Base-by-base conservation (phyloP, 108 stramenopile genomes). In the Nitzschia sp. region DNA sequence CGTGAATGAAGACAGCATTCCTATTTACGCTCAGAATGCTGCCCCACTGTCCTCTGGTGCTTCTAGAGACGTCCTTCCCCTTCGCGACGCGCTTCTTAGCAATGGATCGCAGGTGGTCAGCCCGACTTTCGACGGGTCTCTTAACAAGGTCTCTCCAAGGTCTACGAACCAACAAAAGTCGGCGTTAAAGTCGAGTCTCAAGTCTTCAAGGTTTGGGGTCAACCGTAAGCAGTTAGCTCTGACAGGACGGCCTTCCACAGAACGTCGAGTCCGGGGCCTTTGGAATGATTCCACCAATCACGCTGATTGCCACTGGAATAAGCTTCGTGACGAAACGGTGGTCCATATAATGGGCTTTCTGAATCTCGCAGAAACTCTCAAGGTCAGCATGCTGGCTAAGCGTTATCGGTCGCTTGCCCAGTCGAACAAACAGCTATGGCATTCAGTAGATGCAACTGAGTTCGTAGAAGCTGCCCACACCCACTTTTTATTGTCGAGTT, bases 271-370 rank as follows among this genome's bases (percentile, higher is more conserved):
- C 18, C 53, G 66, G 21, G 66, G 66, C 17, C 18, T 67, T 1
- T 67, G 66, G 66, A 67, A 30, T 36, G 35, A 19, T 26, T 38
- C 53, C 36, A 5, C 36, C 33, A 25, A 34, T 1, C n/a, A n/a
- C n/a, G 27, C 17, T 26, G 25, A 67, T 36, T 33, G 49, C 27
- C 29, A 53, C 29, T 31, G 24, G 24, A 51, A 24, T 18, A 65
- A 65, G n/a, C 55, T 76, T 46, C 60, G 55, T 1, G 75, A 76
- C 21, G 62, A 68, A 33, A 76, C 68, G 38, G 24, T 76, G 9
- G 23, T 62, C 1, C 38, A 35, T 27, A 58, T 69, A 18, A 26
- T 76, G 42, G 46, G 36, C 17, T 64, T 64, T 58, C 35, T 76
- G 19, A 51, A 60, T 19, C 32, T 68, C 32, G 47, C 49, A 2